A percentile compares a stretch with the other conserved stretches of the same genome.
Evolutionary conservation across 1,139 yeast genomes (phyloP).

Genomic region (Candida sp.): DNA sequence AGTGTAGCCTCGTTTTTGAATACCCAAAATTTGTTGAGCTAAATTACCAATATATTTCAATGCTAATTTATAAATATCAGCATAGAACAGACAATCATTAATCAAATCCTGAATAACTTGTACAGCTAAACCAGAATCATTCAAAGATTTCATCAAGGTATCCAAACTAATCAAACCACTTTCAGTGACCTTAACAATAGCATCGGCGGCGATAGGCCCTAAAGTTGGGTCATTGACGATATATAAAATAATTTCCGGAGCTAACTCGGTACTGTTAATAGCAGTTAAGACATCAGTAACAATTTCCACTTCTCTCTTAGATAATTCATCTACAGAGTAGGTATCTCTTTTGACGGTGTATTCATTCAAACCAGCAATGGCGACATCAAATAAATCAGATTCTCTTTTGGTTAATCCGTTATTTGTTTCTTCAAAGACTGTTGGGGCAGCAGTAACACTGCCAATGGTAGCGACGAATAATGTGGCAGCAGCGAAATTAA

Average conservation of each 20-base stretch:
- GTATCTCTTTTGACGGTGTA: conserved; percentile 28
- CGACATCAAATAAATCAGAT: conserved; percentile 20
- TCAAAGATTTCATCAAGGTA: conserved; percentile 40
- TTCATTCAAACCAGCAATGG: conserved; percentile 26
- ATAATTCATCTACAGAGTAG: conserved; percentile 21
- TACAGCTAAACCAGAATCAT: conserved; percentile 43
- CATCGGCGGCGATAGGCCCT: conserved; percentile 25
- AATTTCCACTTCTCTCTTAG: conserved; percentile 38
- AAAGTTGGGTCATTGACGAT: conserved; percentile 32
- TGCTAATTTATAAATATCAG: conserved; percentile 38
- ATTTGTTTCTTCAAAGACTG: conserved; percentile 11
- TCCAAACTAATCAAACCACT: conserved; percentile 31
- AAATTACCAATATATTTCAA: conserved; percentile 27
- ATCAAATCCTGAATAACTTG: conserved; percentile 35
- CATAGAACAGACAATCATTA: conserved; percentile 39
- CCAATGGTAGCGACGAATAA: conserved; percentile 30
- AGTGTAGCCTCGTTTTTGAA: conserved; percentile 10
- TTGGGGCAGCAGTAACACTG: conserved; percentile 34
- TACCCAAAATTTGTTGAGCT: conserved; percentile 21
- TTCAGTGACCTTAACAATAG: conserved; percentile 29
- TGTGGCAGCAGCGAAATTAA: conserved; percentile 26
- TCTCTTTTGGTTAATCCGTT: conserved; percentile 30
- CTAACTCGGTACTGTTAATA: conserved; percentile 36
- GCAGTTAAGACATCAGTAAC: conserved; percentile 42
- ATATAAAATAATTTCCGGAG: conserved; percentile 33